These are phyloP conservation scores for Scutellaria galericulata DNA, from an alignment of 257 asterid species.

Conservation along the genomic window DNA sequence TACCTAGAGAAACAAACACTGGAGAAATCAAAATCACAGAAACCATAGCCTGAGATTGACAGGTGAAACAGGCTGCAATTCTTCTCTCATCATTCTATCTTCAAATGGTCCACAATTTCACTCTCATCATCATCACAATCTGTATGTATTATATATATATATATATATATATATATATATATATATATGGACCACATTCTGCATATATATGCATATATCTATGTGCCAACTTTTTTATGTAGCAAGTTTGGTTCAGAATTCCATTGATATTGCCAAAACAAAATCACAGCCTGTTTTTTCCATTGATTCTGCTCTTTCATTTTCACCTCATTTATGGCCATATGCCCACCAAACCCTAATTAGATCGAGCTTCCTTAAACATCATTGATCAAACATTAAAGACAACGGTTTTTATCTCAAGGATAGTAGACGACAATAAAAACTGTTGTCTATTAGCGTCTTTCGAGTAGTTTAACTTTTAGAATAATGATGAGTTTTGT, in stretches of 20 bases:
- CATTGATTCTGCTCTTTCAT: conserved; percentile 20
- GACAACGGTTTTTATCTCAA: no score
- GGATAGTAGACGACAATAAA: no score
- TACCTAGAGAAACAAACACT: conserved; percentile 30
- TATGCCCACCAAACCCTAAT: conserved; percentile 3
- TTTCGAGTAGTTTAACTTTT: background rate
- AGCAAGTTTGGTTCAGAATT: conserved; percentile 26
- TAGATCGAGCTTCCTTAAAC: background rate
- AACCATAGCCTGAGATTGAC: conserved; percentile 10
- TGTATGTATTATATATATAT: background rate
- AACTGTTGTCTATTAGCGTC: no score
- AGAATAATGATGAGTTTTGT: background rate
- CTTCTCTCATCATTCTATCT: conserved; percentile 20
- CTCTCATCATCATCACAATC: conserved; percentile 31
- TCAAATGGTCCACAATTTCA: conserved; percentile 43
- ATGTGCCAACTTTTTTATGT: conserved; percentile 9
- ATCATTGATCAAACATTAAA: no score
- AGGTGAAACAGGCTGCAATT: conserved; percentile 12
- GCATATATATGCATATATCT: background rate
- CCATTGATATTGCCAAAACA: conserved; percentile 32
- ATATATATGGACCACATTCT: conserved; percentile 42
- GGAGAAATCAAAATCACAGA: conserved; percentile 2
- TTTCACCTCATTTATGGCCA: conserved; percentile 37
- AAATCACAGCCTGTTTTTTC: conserved; percentile 24
- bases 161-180: background rate